These are phyloP conservation scores for Setaria italica DNA, from an alignment of 202 grass and related monocot species.

Conservation along the genomic window DNA sequence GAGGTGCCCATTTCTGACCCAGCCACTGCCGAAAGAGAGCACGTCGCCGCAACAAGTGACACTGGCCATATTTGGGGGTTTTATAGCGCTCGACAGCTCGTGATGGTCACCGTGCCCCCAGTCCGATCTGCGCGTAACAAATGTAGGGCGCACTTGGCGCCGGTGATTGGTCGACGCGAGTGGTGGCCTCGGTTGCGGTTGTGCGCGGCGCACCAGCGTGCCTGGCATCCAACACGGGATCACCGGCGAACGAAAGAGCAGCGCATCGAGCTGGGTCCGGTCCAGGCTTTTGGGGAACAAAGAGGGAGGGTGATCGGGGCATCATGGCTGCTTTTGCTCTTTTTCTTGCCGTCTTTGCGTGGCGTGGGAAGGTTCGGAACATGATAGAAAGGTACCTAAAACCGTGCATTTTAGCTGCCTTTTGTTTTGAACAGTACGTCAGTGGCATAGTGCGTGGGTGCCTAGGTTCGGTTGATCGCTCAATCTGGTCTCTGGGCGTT, in stretches of 20 bases:
- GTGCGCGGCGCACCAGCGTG: slow-evolving; percentile 53
- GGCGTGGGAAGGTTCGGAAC: slow-evolving; percentile 45
- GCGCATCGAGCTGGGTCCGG: slow-evolving; percentile 12
- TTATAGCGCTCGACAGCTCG: slow-evolving; percentile 4
- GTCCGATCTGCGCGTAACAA: background rate
- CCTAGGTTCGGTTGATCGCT: background rate
- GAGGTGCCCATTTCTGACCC: slow-evolving; percentile 40
- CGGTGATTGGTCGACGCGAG: slow-evolving; percentile 17
- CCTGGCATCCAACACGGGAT: slow-evolving; percentile 13
- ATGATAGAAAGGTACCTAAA: slow-evolving; percentile 30
- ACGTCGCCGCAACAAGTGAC: background rate
- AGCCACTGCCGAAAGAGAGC: background rate
- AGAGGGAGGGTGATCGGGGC: slow-evolving; percentile 1
- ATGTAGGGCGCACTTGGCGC: slow-evolving; percentile 19
- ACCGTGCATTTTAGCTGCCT: background rate
- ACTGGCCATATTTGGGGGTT: background rate
- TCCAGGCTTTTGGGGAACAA: slow-evolving; percentile 56
- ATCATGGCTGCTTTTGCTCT: slow-evolving; percentile 26
- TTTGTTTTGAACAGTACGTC: background rate
- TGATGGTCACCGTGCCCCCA: background rate
- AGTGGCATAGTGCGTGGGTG: background rate
- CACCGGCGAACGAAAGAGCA: background rate
- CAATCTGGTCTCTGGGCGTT: too few relatives aligned
- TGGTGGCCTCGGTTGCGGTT: slow-evolving; percentile 21
- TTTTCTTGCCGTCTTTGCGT: slow-evolving; percentile 48